Percentiles rank a stretch among this genome's conserved stretches.
Conservation (phyloP, 306 rosid species). For the Hippophae rhamnoides region DNA sequence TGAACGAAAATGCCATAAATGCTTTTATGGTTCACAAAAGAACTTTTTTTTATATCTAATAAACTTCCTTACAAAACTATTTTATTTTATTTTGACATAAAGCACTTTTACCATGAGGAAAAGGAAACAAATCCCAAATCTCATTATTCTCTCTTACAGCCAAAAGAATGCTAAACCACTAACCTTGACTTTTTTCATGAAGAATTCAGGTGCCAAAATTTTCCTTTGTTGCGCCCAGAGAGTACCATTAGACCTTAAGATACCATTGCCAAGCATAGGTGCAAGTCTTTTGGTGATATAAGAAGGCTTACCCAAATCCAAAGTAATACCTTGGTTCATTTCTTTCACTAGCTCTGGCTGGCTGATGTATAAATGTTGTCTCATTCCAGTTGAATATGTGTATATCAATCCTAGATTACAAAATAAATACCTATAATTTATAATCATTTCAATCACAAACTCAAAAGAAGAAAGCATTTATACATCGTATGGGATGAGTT, state of each 20-base stretch:
- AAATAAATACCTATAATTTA: not conserved
- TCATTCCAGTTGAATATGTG: constrained; percentile 72
- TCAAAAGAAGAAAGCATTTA: not conserved
- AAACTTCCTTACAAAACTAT: too few relatives aligned
- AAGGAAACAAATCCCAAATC: not conserved
- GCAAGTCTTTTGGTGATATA: constrained; percentile 57
- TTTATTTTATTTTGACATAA: too few relatives aligned
- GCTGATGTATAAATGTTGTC: constrained; percentile 72
- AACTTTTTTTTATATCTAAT: too few relatives aligned
- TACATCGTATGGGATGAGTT: too few relatives aligned
- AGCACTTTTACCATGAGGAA: too few relatives aligned
- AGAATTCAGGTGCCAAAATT: constrained; percentile 83
- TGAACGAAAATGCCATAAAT: too few relatives aligned
- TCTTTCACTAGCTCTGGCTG: constrained; percentile 70
- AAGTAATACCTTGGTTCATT: constrained; percentile 41
- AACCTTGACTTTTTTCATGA: constrained; percentile 85
- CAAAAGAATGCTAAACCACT: not conserved
- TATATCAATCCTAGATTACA: constrained; percentile 53
- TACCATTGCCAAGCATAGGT: constrained; percentile 81
- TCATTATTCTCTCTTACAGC: not conserved
- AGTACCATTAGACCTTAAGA: constrained; percentile 64
- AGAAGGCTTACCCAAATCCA: constrained; percentile 78
- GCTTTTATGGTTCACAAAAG: too few relatives aligned
- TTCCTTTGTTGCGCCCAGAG: constrained; percentile 80
- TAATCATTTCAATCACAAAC: not conserved